phyloP scores from a whole-genome alignment of 805 yeast genomes.

The Komagataella pseudopastoris region DNA sequence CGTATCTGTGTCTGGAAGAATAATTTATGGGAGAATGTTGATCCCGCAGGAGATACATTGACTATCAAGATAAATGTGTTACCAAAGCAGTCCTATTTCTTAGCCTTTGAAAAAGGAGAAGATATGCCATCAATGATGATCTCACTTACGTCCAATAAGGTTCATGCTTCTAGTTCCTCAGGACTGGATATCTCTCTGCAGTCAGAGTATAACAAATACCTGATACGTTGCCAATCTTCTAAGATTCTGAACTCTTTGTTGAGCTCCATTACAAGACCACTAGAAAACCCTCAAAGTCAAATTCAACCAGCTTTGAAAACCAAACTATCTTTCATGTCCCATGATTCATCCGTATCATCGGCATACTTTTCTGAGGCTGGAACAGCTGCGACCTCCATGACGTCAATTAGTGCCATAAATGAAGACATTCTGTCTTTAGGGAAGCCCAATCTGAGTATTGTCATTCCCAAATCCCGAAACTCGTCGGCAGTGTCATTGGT shows the following conservation, averaged over 20 bases:
- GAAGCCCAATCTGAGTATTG: slow-evolving; percentile 1
- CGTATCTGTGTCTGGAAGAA: neutral
- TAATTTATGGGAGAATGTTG: neutral
- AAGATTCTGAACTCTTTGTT: neutral
- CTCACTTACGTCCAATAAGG: neutral
- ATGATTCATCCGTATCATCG: neutral
- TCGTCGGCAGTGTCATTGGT: neutral
- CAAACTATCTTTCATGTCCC: neutral
- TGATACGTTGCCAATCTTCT: neutral
- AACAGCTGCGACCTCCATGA: slow-evolving; percentile 2
- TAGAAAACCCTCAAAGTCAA: neutral
- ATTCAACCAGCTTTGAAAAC: neutral
- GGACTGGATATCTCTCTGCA: neutral
- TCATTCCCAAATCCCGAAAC: neutral
- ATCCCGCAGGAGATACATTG: neutral
- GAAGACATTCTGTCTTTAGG: slow-evolving; percentile 4
- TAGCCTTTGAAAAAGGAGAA: neutral
- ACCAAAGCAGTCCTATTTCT: neutral
- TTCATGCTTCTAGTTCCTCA: neutral
- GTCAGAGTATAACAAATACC: neutral
- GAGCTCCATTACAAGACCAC: neutral
- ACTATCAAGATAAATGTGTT: neutral
- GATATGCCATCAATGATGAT: neutral
- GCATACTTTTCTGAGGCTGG: neutral
- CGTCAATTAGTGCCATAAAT: neutral